Evolutionary conservation across 768 basidiomycete species (phyloP).

Genomic region (Russula earlei): DNA sequence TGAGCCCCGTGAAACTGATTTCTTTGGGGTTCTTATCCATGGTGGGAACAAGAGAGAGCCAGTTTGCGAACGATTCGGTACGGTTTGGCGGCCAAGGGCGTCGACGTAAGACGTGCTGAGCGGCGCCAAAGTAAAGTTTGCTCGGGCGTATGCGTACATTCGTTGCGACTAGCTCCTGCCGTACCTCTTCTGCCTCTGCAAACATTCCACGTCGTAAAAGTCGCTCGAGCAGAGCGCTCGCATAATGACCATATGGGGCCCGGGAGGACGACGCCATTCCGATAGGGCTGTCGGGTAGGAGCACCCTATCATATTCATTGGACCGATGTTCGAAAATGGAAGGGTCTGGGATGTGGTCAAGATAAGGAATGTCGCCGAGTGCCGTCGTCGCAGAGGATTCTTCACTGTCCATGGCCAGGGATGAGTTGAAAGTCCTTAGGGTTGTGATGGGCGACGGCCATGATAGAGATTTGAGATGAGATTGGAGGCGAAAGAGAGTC

Average conservation of each 20-base stretch:
- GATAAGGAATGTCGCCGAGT: conserved; percentile 30
- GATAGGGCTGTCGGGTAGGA: background rate
- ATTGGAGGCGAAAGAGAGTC: conserved; percentile 5
- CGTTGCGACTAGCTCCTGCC: conserved; percentile 32
- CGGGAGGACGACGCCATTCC: background rate
- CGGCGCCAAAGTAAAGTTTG: conserved; percentile 31
- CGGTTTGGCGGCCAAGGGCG: conserved; percentile 18
- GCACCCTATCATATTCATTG: conserved; percentile 25
- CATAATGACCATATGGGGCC: background rate
- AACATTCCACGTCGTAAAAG: conserved; percentile 27
- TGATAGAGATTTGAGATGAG: background rate
- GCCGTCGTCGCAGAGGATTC: conserved; percentile 32
- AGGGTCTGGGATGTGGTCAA: conserved; percentile 23
- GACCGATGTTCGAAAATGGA: conserved; percentile 32
- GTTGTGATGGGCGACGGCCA: background rate
- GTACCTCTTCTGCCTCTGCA: conserved; percentile 30
- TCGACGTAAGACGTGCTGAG: conserved; percentile 26
- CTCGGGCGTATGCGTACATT: conserved; percentile 31
- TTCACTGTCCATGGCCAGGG: conserved; percentile 6
- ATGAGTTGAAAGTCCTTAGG: conserved; percentile 22
- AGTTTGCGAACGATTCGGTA: conserved; percentile 27
- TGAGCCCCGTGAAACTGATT: conserved; percentile 24
- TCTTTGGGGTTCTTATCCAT: background rate
- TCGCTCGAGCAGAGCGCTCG: conserved; percentile 21
- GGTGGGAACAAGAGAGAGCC: conserved; percentile 37